Base-by-base conservation (phyloP, 1,139 yeast genomes). In the Pichia cactophila region DNA sequence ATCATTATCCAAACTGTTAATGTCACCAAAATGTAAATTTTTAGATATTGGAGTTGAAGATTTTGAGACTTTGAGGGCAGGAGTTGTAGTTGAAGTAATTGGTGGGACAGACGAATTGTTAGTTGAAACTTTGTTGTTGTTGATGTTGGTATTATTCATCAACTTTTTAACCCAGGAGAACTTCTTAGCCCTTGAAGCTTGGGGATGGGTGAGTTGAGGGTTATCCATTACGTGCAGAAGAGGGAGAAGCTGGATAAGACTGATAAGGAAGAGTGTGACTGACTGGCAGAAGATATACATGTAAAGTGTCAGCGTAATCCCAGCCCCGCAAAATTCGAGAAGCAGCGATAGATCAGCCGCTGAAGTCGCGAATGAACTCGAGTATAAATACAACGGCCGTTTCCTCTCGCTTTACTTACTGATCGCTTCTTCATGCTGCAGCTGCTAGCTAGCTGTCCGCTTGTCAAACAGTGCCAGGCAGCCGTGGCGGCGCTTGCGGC, bases 101-200 rank as follows among this genome's bases (percentile, higher is more conserved):
- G 35, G 10, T 9, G 41, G 10, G 2, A 20, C 29, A 29, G 41
- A 16, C 12, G 41, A 23, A 8, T 11, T 10, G n/a, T 12, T 26
- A 6, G 41, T 11, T 16, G 16, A 23, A 14, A 14, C 11, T 16
- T 23, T 39, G 29, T 16, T 35, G 29, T 16, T 35, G 26, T 35
- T 35, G 37, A 11, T 33, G n/a, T 29, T 42, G 14, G 26, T n/a
- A 20, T 48, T 48, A 16, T 48, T 50, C 43, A 51, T 51, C 9
- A 51, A 44, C 14, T 50, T 33, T 20, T 49, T 51, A 6, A 51
- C 49, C 54, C 54, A 51, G 1, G 54, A 44, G 23, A 51, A 47
- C 43, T 50, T 50, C 29, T 35, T 35, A 17, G 38, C 23, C 16
- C 38, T 35, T 6, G 38, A 16, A 12, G n/a, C 35, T 14, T 31